phyloP scores from a whole-genome alignment of 1,284 basidiomycete species.

The Ceratobasidium sp. region DNA sequence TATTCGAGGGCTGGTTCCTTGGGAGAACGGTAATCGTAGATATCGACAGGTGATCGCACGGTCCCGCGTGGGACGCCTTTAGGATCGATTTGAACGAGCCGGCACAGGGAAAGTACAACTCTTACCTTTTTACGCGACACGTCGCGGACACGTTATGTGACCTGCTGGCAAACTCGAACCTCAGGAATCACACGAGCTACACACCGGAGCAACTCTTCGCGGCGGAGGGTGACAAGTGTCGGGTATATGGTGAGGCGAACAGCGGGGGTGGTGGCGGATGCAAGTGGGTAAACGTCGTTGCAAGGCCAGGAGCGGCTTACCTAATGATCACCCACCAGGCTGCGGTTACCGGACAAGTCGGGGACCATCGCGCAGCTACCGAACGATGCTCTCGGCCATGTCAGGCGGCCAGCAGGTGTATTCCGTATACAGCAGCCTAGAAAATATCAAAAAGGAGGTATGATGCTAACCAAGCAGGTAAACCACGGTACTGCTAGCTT shows the following conservation, averaged over 20 bases:
- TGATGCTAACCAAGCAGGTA: not conserved
- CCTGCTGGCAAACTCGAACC: conserved; percentile 41
- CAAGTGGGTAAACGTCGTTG: conserved; percentile 14
- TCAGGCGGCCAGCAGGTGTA: not conserved
- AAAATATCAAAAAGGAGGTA: not conserved
- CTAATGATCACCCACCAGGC: not conserved
- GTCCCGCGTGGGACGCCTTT: conserved; percentile 50
- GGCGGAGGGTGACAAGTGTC: not conserved
- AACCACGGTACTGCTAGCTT: not conserved
- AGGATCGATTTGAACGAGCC: not conserved
- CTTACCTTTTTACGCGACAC: conserved; percentile 53
- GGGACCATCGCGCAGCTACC: not conserved
- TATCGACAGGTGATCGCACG: conserved; percentile 51
- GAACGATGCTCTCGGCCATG: not conserved
- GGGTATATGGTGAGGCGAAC: conserved; percentile 42
- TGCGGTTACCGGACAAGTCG: not conserved
- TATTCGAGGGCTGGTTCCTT: not conserved
- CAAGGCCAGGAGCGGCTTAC: not conserved
- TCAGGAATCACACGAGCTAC: conserved; percentile 29
- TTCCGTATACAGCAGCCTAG: not conserved
- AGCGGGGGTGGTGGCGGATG: conserved; percentile 45
- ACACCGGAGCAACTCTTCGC: conserved; percentile 8
- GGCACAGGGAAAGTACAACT: conserved; percentile 26
- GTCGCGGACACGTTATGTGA: conserved; percentile 57
- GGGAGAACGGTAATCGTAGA: conserved; percentile 49